These are phyloP conservation scores for Aspergillus uvarum DNA, from an alignment of 2,329 filamentous ascomycete genomes.

Conservation along the genomic window DNA sequence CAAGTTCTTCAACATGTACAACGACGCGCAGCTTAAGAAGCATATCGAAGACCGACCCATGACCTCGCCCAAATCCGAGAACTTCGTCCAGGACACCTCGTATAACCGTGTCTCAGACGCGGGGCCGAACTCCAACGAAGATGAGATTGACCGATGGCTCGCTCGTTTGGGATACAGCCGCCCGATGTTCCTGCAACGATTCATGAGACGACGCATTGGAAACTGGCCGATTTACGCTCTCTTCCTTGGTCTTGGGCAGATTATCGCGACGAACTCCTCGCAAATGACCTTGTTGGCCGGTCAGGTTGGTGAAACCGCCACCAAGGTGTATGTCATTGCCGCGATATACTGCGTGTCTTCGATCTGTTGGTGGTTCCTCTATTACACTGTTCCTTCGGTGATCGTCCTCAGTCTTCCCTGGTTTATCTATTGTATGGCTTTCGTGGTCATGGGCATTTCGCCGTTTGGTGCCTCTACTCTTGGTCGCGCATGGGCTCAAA, in stretches of 20 bases:
- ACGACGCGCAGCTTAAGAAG: slow-evolving; percentile 53
- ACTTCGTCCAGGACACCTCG: neutral
- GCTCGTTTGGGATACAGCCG: slow-evolving; percentile 56
- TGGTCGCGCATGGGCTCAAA: slow-evolving; percentile 55
- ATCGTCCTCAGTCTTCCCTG: slow-evolving; percentile 60
- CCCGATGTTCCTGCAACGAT: slow-evolving; percentile 55
- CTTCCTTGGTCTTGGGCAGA: slow-evolving; percentile 61
- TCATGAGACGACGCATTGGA: slow-evolving; percentile 56
- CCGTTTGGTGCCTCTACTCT: slow-evolving; percentile 48
- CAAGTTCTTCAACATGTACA: slow-evolving; percentile 61
- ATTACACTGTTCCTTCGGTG: slow-evolving; percentile 57
- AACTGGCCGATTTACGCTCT: slow-evolving; percentile 65
- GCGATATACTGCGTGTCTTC: slow-evolving; percentile 59
- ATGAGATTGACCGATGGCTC: slow-evolving; percentile 53
- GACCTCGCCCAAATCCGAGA: neutral
- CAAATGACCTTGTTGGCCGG: slow-evolving; percentile 67
- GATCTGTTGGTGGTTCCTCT: slow-evolving; percentile 61
- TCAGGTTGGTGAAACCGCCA: slow-evolving; percentile 58
- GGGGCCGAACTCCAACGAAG: slow-evolving; percentile 35
- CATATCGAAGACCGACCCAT: neutral
- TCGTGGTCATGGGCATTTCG: slow-evolving; percentile 60
- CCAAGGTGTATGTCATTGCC: slow-evolving; percentile 60
- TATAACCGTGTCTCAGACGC: slow-evolving; percentile 11
- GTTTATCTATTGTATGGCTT: slow-evolving; percentile 61
- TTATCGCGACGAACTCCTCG: slow-evolving; percentile 65